Conservation (phyloP, 768 basidiomycete genomes). For the Strobilomyces echinocephalus region DNA sequence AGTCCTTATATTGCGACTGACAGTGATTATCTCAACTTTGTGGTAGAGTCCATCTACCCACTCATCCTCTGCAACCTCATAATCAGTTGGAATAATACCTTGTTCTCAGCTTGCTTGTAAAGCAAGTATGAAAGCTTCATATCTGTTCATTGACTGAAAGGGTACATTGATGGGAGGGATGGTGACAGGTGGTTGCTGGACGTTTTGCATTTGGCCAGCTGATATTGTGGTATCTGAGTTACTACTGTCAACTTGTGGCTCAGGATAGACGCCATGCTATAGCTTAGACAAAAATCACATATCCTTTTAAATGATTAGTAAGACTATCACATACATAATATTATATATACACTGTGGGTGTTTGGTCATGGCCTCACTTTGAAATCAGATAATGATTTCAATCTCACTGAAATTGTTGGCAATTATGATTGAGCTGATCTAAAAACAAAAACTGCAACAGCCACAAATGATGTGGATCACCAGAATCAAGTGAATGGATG, state of each 20-base stretch:
- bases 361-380: neutral
- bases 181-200: neutral
- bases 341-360: neutral
- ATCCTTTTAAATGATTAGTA: neutral
- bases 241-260: neutral
- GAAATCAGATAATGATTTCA: constrained; percentile 40
- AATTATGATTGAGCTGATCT: constrained; percentile 34
- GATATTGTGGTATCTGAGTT: neutral
- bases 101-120: neutral
- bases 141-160: neutral
- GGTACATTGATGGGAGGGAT: neutral
- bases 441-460: constrained; percentile 41
- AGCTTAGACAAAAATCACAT: neutral
- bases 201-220: neutral
- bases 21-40: constrained; percentile 1
- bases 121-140: neutral
- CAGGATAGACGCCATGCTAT: neutral
- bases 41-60: constrained; percentile 1
- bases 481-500: constrained; percentile 31
- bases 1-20: neutral
- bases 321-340: no score
- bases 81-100: constrained; percentile 3
- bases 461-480: constrained; percentile 38
- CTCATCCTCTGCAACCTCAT: constrained; percentile 5
- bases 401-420: constrained; percentile 5